Base-by-base conservation (phyloP, 2,329 filamentous ascomycete species). In the Cadophora malorum region DNA sequence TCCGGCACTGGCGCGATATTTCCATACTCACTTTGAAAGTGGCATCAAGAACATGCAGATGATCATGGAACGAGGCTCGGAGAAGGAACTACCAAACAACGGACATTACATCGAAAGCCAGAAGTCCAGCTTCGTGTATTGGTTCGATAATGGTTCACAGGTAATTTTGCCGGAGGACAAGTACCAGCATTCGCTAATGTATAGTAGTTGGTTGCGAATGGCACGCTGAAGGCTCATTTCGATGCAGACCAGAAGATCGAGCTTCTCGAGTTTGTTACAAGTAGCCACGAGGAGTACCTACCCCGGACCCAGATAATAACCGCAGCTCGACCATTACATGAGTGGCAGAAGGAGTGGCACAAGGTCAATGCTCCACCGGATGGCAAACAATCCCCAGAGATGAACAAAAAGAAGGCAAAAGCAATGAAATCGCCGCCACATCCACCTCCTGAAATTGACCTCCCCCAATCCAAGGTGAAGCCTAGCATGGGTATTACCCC, bases 1-100 rank as follows among this genome's bases (percentile, higher is more conserved):
- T 67, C 88, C 94, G 3, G 92, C 92, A 0, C 84, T 99, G 56
- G 88, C 95, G 41, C 89, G 95, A 75, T 98, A 96, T 79, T 97
- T 97, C 78, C 89, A 91, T 74, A 94, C 93, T 0, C 91, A 97
- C 75, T 97, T 96, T 77, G 90, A 91, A 67, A 95, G 93, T 69
- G 94, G 94, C 7, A 90, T 97, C 65, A 91, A 88, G 73, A 92
- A 90, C 65, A 92, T 98, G 74, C 93, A 97, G 78, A 86, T 98
- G 77, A 88, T 94, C 25, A 86, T 97, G 74, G 94, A 97, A 74
- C 90, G 88, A 75, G 83, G 83, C 1, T 80, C 80, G 0, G 88
- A 90, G 71, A 83, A 83, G 62, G 80, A 83, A 10, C 78, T 91
- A 45, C 83, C 85, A 1, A 87, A 86, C 66, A 88, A 90, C 59